phyloP scores from a whole-genome alignment of 192 early-diverging fungal species.

The Linderina pennispora region DNA sequence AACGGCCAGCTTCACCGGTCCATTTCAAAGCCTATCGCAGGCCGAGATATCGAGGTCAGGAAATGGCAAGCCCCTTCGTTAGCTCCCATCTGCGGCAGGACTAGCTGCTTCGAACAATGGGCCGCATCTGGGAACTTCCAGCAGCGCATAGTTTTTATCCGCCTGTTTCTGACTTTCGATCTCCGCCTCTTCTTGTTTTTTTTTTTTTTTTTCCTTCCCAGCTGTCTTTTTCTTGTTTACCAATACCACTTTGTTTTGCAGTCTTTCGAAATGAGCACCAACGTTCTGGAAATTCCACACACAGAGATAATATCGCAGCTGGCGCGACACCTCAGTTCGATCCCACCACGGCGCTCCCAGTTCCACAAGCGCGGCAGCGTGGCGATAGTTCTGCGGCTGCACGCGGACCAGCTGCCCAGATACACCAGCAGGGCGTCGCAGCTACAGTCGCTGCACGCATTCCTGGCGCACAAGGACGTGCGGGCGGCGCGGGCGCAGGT shows the following conservation, averaged over 20 bases:
- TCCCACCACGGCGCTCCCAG: slow-evolving; percentile 6
- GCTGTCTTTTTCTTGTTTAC: not conserved
- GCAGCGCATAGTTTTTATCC: no score
- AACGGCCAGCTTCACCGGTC: no score
- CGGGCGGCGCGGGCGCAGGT: slow-evolving; percentile 10
- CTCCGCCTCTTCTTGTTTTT: not conserved
- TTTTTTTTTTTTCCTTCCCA: not conserved
- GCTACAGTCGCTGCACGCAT: slow-evolving; percentile 8
- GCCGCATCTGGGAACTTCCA: no score
- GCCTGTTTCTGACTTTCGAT: not conserved
- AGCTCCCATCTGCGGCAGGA: no score
- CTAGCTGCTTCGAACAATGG: no score
- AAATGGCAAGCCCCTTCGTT: no score
- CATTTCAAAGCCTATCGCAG: no score
- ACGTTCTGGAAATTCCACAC: slow-evolving; percentile 27
- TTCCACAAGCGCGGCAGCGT: slow-evolving; percentile 16
- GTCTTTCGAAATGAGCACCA: no score
- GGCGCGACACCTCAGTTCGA: slow-evolving; percentile 21
- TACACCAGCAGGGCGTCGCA: slow-evolving; percentile 4
- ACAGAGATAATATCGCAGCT: slow-evolving; percentile 28
- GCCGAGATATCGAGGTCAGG: no score
- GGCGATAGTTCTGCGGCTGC: slow-evolving; percentile 28
- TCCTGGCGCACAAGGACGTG: not conserved
- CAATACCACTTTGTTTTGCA: no score
- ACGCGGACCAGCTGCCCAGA: not conserved